These are phyloP conservation scores for Rubus parviflorus DNA, from an alignment of 306 rosid genomes.

Conservation along the genomic window DNA sequence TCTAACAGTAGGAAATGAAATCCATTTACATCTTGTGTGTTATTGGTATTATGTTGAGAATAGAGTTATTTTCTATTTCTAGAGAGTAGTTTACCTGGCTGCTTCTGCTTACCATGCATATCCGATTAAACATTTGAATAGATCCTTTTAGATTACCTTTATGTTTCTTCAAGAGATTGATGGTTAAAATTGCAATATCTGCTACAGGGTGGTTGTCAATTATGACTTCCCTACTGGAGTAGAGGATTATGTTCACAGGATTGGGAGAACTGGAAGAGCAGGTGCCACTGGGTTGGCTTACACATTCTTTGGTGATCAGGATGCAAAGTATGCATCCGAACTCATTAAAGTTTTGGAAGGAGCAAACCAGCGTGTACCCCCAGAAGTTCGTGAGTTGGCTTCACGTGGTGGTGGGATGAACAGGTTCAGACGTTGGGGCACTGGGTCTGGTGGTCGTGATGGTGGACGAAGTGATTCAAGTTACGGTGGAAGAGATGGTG, in stretches of 20 bases:
- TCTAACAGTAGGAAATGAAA: neutral
- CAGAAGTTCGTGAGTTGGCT: constrained; percentile 79
- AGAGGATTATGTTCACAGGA: constrained; percentile 99
- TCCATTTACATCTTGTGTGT: neutral
- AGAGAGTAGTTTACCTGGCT: neutral
- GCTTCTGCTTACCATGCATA: neutral
- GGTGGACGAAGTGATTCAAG: constrained; percentile 65
- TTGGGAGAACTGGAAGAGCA: constrained; percentile 99
- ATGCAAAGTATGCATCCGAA: constrained; percentile 87
- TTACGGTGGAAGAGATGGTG: constrained; percentile 57
- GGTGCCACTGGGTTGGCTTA: constrained; percentile 95
- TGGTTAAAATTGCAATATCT: constrained; percentile 20
- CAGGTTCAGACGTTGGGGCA: constrained; percentile 79
- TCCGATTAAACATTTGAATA: neutral
- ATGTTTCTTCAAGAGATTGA: neutral
- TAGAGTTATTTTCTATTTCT: no score
- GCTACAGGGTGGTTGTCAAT: constrained; percentile 85
- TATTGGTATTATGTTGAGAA: neutral
- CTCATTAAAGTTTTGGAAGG: constrained; percentile 96
- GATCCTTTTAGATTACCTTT: neutral
- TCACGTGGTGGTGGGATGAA: constrained; percentile 87
- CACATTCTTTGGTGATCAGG: constrained; percentile 95
- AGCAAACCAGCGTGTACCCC: constrained; percentile 86
- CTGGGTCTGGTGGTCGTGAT: constrained; percentile 54
- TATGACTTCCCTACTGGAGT: constrained; percentile 99